Evolutionary conservation across 768 basidiomycete genomes (phyloP), one percentile per base, ranked within the genome.

Genomic region (Flagelloscypha sp.): DNA sequence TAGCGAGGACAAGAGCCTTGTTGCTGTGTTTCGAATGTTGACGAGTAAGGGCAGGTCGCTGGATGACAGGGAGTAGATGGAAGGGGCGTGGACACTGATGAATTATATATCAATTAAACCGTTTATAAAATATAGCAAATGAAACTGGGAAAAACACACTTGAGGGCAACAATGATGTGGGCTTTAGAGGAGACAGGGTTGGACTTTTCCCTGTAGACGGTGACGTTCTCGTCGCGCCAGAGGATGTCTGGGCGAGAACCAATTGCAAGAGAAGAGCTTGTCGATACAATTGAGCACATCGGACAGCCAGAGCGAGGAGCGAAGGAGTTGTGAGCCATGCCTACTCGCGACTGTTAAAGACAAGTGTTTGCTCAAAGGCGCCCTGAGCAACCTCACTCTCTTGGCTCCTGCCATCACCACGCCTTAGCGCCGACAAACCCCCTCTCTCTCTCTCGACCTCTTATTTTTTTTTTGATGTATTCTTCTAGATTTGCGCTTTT

Each of bases 221-320:
- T 84, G 42, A 85, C 79, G 56, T 84, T 82, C 42, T 79, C 76
- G 53, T 86, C 82, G 35, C 72, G 70, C 79, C 80, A 84, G 7
- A 85, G 63, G 32, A 83, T 62, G 41, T 84, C 78, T 10, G 72
- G 70, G 36, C 68, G 60, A 5, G 73, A 66, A 36, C 61, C 59
- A 20, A 61, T 48, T 8, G 71, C 62, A 36, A 71, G 70, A 0
- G 63, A 56, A 4, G 70, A 69, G 0, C 66, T 57, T 16, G 68
- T 59, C 15, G 77, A 58, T 35, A 84, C 77, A 19, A 84, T 81
- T 52, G 80, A 59, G 57, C 84, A 85, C 70, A 85, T 70, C 9
- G 83, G 80, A 53, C 83, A 86, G 37, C 83, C 84, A 16, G 73
- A 59, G 45, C 74, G 79, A 5, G 79, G 63, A 16, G 74, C 55